These are phyloP conservation scores for Dothidotthia symphoricarpi DNA, from an alignment of 2,329 filamentous ascomycete genomes.

Conservation along the genomic window DNA sequence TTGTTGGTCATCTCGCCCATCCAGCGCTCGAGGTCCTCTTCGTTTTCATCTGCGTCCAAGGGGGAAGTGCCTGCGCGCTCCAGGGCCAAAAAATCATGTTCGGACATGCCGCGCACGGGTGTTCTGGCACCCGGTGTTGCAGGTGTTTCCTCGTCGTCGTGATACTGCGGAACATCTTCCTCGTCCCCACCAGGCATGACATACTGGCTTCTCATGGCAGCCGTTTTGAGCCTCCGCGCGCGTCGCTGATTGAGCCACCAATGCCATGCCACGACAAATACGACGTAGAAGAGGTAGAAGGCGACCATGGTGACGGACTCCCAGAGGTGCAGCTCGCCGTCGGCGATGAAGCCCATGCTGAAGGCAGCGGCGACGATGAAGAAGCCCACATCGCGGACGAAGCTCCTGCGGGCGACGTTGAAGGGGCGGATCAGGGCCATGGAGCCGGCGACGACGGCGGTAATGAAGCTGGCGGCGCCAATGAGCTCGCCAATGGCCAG, in stretches of 20 bases:
- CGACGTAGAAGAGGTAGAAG: slow-evolving; percentile 87
- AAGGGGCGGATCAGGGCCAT: slow-evolving; percentile 98
- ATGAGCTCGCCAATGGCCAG: slow-evolving; percentile 94
- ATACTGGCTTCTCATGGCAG: slow-evolving; percentile 72
- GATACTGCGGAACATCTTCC: slow-evolving; percentile 54
- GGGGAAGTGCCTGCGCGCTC: slow-evolving; percentile 59
- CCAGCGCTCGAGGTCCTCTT: slow-evolving; percentile 62
- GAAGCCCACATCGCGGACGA: slow-evolving; percentile 87
- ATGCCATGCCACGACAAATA: slow-evolving; percentile 87
- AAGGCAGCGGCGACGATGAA: slow-evolving; percentile 86
- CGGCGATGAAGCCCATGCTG: slow-evolving; percentile 81
- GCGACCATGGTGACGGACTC: slow-evolving; percentile 88
- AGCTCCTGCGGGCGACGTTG: slow-evolving; percentile 82
- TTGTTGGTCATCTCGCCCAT: slow-evolving; percentile 83
- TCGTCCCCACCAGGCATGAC: slow-evolving; percentile 62
- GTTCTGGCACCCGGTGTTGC: slow-evolving; percentile 33
- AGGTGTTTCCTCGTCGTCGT: slow-evolving; percentile 56
- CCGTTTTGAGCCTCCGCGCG: slow-evolving; percentile 63
- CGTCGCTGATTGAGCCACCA: slow-evolving; percentile 71
- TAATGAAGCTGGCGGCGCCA: slow-evolving; percentile 93
- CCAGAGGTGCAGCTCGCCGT: slow-evolving; percentile 81
- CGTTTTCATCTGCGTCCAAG: slow-evolving; percentile 57
- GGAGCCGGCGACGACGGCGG: slow-evolving; percentile 89
- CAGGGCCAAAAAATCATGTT: slow-evolving; percentile 63
- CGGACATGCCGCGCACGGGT: slow-evolving; percentile 51